phyloP scores from a whole-genome alignment of 306 rosid genomes.

The Cucurbita pepo region DNA sequence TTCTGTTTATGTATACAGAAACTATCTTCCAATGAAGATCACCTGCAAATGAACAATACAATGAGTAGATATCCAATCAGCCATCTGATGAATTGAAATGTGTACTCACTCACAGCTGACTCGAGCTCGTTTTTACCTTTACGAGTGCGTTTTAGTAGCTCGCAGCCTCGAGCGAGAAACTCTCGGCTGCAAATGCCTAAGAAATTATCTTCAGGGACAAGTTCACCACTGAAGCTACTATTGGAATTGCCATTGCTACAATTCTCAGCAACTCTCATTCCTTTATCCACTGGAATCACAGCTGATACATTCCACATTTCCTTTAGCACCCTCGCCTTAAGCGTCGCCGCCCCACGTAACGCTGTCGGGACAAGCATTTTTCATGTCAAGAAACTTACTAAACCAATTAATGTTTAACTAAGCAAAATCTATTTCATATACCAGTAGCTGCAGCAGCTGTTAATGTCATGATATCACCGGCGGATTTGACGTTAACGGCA shows the following conservation, averaged over 20 bases:
- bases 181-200: slow-evolving; percentile 69
- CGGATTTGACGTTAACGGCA: slow-evolving; percentile 77
- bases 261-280: slow-evolving; percentile 18
- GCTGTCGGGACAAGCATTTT: slow-evolving; percentile 20
- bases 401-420: too few species aligned
- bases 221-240: slow-evolving; percentile 74
- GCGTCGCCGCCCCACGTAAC: slow-evolving; percentile 87
- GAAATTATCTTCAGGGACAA: slow-evolving; percentile 64
- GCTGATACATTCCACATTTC: slow-evolving; percentile 97
- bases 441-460: slow-evolving; percentile 81
- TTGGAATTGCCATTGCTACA: slow-evolving; percentile 46
- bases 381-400: not conserved
- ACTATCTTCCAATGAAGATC: slow-evolving; percentile 98
- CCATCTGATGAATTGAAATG: not conserved
- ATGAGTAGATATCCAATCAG: not conserved
- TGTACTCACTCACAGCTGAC: not conserved
- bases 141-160: slow-evolving; percentile 90
- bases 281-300: slow-evolving; percentile 85
- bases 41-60: slow-evolving; percentile 35
- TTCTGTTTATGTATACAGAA: slow-evolving; percentile 68
- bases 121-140: slow-evolving; percentile 23
- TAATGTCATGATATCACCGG: slow-evolving; percentile 76
- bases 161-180: slow-evolving; percentile 62
- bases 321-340: slow-evolving; percentile 90
- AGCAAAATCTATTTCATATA: not conserved